These are phyloP conservation scores for Fusarium sp. DNA, from an alignment of 2,329 filamentous ascomycete species.

Conservation along the genomic window DNA sequence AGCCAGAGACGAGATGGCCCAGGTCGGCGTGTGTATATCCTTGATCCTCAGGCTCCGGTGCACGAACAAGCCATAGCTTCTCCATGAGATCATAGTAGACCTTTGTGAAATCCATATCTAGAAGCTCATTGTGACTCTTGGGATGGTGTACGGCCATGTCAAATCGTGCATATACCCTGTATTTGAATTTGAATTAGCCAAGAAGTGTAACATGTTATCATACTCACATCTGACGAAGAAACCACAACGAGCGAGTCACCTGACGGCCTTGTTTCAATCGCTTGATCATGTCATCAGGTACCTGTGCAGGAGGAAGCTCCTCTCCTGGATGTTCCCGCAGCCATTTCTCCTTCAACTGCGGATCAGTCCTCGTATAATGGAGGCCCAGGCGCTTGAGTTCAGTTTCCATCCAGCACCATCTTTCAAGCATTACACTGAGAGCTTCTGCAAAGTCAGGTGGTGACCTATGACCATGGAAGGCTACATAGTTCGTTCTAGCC, in stretches of 20 bases:
- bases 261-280: background rate
- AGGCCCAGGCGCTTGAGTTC: background rate
- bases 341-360: background rate
- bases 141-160: background rate
- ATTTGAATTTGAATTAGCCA: background rate
- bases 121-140: background rate
- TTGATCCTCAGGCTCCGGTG: background rate
- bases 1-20: background rate
- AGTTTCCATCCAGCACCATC: background rate
- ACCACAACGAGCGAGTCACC: background rate
- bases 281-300: rapidly evolving
- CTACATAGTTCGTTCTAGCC: background rate
- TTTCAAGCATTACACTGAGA: background rate
- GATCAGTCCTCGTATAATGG: rapidly evolving
- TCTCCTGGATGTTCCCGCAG: background rate
- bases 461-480: background rate
- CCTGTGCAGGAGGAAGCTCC: background rate
- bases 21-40: background rate
- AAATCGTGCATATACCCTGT: background rate
- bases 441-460: background rate
- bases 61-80: background rate
- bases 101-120: background rate
- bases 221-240: background rate
- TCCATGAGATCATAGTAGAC: background rate
- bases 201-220: rapidly evolving